Percentiles rank a stretch among this genome's conserved stretches.
Conservation (phyloP, 192 early-diverging fungal genomes). For the Mortierella antarctica region DNA sequence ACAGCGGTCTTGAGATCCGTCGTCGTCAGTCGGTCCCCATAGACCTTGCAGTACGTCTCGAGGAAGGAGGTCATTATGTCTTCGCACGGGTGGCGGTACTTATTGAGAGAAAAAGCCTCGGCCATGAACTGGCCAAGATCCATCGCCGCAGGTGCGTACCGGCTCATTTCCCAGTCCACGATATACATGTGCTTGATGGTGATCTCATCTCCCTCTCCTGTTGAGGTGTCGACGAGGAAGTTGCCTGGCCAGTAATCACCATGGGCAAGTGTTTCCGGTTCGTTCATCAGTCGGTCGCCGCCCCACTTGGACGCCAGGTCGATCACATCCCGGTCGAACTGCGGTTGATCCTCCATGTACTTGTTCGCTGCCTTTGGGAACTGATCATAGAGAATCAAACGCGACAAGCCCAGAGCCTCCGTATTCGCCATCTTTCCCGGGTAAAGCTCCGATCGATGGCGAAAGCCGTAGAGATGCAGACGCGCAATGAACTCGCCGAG, state of each 20-base stretch:
- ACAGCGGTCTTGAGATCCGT: slow-evolving; percentile 45
- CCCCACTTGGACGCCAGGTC: slow-evolving; percentile 43
- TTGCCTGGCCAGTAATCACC: slow-evolving; percentile 57
- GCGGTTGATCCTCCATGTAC: slow-evolving; percentile 30
- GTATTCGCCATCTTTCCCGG: slow-evolving; percentile 39
- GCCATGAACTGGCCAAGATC: slow-evolving; percentile 54
- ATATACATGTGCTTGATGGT: slow-evolving; percentile 33
- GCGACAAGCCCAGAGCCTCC: slow-evolving; percentile 30
- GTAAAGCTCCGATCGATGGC: slow-evolving; percentile 31
- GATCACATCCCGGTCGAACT: slow-evolving; percentile 27
- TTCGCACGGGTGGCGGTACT: slow-evolving; percentile 49
- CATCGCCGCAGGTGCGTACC: slow-evolving; percentile 49
- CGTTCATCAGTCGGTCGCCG: slow-evolving; percentile 43
- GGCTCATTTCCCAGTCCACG: slow-evolving; percentile 55
- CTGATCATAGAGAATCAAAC: slow-evolving; percentile 41
- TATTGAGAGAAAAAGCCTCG: slow-evolving; percentile 41
- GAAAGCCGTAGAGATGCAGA: slow-evolving; percentile 43
- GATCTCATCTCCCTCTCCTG: slow-evolving; percentile 26
- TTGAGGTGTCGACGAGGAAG: slow-evolving; percentile 29
- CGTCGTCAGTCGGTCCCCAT: slow-evolving; percentile 21
- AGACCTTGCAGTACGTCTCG: slow-evolving; percentile 36
- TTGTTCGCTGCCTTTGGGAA: slow-evolving; percentile 23
- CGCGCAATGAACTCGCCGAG: slow-evolving; percentile 52
- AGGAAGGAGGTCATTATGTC: slow-evolving; percentile 43
- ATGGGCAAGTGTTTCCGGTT: slow-evolving; percentile 50